Conservation (phyloP, 73 alveolate species). For the Blepharisma stoltei region DNA sequence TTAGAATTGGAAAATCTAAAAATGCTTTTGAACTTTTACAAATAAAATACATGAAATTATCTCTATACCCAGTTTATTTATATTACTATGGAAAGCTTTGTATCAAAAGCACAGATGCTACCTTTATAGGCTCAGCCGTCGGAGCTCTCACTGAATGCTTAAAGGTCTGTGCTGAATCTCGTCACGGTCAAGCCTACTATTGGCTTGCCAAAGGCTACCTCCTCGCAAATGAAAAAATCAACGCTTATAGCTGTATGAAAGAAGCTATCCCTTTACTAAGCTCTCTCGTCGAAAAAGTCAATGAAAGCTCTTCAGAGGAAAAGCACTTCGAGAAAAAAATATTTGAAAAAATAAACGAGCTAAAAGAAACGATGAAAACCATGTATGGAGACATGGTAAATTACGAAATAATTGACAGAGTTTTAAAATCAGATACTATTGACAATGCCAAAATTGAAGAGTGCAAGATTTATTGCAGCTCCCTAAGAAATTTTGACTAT, state of each 20-base stretch:
- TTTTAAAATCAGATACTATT: neutral
- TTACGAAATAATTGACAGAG: neutral
- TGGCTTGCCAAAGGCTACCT: conserved; percentile 8
- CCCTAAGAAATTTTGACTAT: neutral
- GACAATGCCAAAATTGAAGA: neutral
- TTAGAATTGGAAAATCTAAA: neutral
- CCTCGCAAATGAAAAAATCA: conserved; percentile 8
- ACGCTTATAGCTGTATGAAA: neutral
- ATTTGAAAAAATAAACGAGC: neutral
- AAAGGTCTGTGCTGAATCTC: conserved; percentile 35
- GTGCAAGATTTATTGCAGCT: neutral
- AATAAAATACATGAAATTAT: conserved; percentile 28
- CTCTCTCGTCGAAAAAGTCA: neutral
- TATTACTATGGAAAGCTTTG: conserved; percentile 35
- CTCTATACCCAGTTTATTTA: conserved; percentile 31
- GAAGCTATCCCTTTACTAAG: neutral
- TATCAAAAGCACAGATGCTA: neutral
- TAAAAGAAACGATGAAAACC: neutral
- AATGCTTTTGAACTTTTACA: conserved; percentile 36
- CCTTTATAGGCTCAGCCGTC: conserved; percentile 46
- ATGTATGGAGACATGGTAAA: neutral
- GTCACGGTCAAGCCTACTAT: conserved; percentile 13
- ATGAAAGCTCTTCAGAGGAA: conserved; percentile 5
- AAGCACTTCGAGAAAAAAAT: neutral
- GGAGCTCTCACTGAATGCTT: conserved; percentile 58